Evolutionary conservation across 2,329 filamentous ascomycete species (phyloP), one percentile per base, ranked within the genome.

Genomic region (Cladosporium sp.): DNA sequence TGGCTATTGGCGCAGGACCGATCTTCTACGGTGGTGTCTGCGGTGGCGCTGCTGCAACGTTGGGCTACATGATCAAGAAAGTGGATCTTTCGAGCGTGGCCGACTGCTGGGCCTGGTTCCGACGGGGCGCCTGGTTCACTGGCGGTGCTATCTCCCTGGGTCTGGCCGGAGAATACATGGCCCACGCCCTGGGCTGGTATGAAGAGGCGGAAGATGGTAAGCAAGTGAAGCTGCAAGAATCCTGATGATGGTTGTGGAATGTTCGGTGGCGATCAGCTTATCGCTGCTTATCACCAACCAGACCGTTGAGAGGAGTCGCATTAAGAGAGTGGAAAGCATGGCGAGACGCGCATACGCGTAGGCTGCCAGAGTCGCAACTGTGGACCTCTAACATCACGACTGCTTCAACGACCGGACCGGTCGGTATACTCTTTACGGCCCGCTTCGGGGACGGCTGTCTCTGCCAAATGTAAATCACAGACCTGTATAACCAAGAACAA

Each of bases 61-160:
- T 83, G 19, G 78, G 72, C 1, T 73, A 77, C 13, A 83, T 83
- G 79, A 82, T 84, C 16, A 76, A 75, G 68, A 76, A 71, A 54
- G 81, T 84, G 28, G 74, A 76, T 51, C 61, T 84, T 56, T 77
- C 80, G 54, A 76, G 75, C 48, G 77, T 81, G 45, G 69, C 71
- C 56, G 76, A 80, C 59, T 84, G 81, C 59, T 83, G 80, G 78
- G 81, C 77, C 74, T 84, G 81, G 81, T 84, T 84, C 61, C 78
- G 74, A 53, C 78, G 81, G 52, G 81, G 81, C 4, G 80, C 78
- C 37, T 80, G 79, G 73, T 71, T 83, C 54, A 83, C 81, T 14
- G 81, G 81, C 18, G 80, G 81, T 14, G 77, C 73, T 1, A 81
- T 84, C 51, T 72, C 77, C 13, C 52, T 78, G 32, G 81, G 81